phyloP scores from a whole-genome alignment of 495 filamentous ascomycete genomes.

The Penicillium bovifimosum region DNA sequence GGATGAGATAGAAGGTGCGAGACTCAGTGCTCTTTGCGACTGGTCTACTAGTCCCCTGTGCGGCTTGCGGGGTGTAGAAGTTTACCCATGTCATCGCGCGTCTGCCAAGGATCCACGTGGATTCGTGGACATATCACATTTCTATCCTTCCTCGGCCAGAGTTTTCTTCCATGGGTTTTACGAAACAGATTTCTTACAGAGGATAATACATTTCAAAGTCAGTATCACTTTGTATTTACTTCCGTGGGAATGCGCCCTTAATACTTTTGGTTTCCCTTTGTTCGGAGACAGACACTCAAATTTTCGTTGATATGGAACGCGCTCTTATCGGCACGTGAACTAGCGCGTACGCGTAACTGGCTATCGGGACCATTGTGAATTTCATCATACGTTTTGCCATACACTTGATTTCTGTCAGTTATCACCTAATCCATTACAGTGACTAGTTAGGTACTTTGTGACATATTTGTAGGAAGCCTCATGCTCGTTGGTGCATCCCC shows the following conservation, averaged over 20 bases:
- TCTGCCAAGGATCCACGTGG: neutral
- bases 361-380: no score
- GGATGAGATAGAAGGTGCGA: neutral
- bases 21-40: neutral
- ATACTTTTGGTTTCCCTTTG: neutral
- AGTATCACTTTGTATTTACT: neutral
- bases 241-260: neutral
- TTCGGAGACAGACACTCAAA: neutral
- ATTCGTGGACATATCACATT: no score
- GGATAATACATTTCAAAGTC: neutral
- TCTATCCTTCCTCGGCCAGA: neutral
- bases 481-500: no score
- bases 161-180: neutral
- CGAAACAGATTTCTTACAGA: neutral
- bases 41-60: neutral
- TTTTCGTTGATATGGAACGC: neutral
- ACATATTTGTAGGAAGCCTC: no score
- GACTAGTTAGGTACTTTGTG: no score
- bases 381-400: no score
- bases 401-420: no score
- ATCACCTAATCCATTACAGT: no score
- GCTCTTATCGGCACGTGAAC: constrained; percentile 14
- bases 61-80: constrained; percentile 6
- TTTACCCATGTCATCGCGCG: constrained; percentile 4
- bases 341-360: constrained; percentile 2